A percentile compares a stretch with the other conserved stretches of the same genome.
phyloP scores from a whole-genome alignment of 2,329 filamentous ascomycete species.

The Fusarium graminum region DNA sequence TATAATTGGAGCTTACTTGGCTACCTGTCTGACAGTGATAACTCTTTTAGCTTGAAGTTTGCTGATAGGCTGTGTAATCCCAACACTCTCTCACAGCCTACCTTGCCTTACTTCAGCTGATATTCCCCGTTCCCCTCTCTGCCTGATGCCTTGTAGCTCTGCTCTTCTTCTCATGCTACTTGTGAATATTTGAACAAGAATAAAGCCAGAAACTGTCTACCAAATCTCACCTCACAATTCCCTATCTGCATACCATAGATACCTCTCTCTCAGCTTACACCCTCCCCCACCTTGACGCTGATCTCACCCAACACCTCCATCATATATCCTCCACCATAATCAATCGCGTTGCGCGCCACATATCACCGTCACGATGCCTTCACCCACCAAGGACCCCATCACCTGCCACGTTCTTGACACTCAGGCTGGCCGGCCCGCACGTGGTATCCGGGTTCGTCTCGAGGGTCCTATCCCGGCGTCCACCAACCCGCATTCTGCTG shows the following conservation, averaged over 20 bases:
- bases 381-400: conserved; percentile 70
- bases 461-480: conserved; percentile 58
- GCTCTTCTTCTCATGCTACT: conserved; percentile 1
- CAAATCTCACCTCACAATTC: background rate
- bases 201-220: background rate
- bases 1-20: conserved; percentile 1
- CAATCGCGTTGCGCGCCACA: conserved; percentile 16
- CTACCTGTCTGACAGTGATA: background rate
- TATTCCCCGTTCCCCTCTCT: conserved; percentile 3
- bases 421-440: conserved; percentile 76
- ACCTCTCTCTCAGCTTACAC: background rate
- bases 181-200: background rate
- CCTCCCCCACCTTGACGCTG: conserved; percentile 37
- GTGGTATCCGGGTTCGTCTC: conserved; percentile 75
- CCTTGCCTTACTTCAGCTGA: conserved; percentile 22
- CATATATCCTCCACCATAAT: conserved; percentile 21
- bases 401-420: conserved; percentile 92
- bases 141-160: conserved; percentile 2
- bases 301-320: conserved; percentile 19
- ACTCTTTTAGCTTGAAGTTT: conserved; percentile 7
- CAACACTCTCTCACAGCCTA: conserved; percentile 20
- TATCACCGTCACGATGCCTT: conserved; percentile 35
- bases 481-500: conserved; percentile 43
- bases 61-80: conserved; percentile 26
- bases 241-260: background rate